Base-by-base conservation (phyloP, 495 filamentous ascomycete species). In the Neurospora sp. region DNA sequence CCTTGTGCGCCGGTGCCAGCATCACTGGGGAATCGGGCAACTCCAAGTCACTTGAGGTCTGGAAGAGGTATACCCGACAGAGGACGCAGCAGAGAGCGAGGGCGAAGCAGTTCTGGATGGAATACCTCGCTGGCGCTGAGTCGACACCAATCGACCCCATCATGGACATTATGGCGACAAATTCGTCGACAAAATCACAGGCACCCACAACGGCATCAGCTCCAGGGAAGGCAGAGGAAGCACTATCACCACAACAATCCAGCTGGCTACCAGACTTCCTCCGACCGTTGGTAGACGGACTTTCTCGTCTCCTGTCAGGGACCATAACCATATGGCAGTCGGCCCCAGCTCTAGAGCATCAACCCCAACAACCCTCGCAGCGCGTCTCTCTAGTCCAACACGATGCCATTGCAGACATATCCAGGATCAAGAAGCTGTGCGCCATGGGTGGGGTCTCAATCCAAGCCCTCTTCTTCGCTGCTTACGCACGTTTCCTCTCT, bases 21-120 rank as follows among this genome's bases (percentile, higher is more conserved):
- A n/a, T 14, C 31, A 14, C 2, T 9, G 10, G 1, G 1, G 8
- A 22, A 31, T 3, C 6, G 7, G 53, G 3, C 18, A 8, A 3
- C 0, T 35, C 27, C 14, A 35, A 35, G 12, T 10, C 37, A 8
- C 9, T 70, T 14, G 12, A 38, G 12, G 61, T 41, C 59, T 83
- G 81, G 81, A 76, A 59, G 42, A 31, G 69, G 8, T 79, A 76
- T 31, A 72, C 70, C 22, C 71, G 31, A 0, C 78, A 75, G 10
- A 48, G 2, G 44, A 74, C 3, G 71, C 9, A 38, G 70, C 38
- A 70, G 59, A 8, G 71, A 72, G 9, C 78, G 79, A 27, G 76
- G 77, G 48, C 69, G 76, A 48, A 69, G 48, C 9, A 72, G 27
- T 91, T 91, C 79, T 91, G 90, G 90, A 83, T 75, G 3, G 74